Base-by-base conservation (phyloP, 306 rosid species). In the Rosa chinensis region DNA sequence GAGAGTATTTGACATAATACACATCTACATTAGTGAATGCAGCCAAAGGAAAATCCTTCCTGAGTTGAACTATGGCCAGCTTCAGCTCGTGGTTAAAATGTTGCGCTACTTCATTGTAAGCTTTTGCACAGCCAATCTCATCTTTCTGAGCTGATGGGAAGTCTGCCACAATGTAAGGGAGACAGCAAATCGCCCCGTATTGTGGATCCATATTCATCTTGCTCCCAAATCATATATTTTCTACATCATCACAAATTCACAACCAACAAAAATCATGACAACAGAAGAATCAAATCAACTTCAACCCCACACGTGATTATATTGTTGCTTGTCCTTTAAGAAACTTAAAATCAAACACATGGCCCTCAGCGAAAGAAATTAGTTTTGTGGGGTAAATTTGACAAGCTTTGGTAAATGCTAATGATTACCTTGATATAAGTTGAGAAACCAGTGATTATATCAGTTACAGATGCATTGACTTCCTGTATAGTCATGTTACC, bases 181-280 rank as follows among this genome's bases (percentile, higher is more conserved):
- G 82, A 48, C 90, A 92, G 28, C 97, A 91, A 6, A 88, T 64
- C 39, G 97, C 20, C 94, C 97, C 6, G 92, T 88, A 79, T 88
- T 88, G 68, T 89, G 92, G 50, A 88, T 87, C 97, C 90, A 92
- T 69, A 90, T 88, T 8, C 83, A 82, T 49, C 86, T 85, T 18
- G 91, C 89, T 9, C 82, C 89, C 56, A 80, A 79, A 74, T 85
- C 76, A 79, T 37, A 85, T 81, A 79, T 85, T 45, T 89, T 86
- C 62, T 80, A 43, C 79, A 73, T n/a, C 21, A 32, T 32, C 37
- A 32, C 37, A 32, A 32, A 32, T 32, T 32, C 37, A 32, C 37
- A 32, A 32, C 37, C 37, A 32, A 32, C 37, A 32, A 32, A 3
- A 32, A 32, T 32, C 37, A 32, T 32, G 3, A 32, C 32, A 58